Evolutionary conservation across 805 yeast genomes (phyloP).

Genomic region (Pichia deserticola): DNA sequence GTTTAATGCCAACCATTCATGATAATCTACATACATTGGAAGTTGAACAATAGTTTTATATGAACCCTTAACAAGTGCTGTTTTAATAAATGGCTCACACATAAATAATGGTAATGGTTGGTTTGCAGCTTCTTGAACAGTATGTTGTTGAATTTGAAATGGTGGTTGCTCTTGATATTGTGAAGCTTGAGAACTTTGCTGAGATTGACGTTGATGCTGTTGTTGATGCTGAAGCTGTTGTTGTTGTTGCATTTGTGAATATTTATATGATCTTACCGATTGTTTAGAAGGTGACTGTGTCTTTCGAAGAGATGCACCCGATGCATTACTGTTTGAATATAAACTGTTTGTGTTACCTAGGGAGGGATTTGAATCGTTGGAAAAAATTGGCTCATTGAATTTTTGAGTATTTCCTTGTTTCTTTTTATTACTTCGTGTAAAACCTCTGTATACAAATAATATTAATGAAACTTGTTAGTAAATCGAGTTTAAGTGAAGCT

Average conservation of each 20-base stretch:
- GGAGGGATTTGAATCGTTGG: conserved; percentile 15
- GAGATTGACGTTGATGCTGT: conserved; percentile 25
- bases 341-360: conserved; percentile 14
- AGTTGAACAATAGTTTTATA: conserved; percentile 91
- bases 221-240: conserved; percentile 18
- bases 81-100: conserved; percentile 88
- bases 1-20: conserved; percentile 94
- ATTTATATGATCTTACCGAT: conserved; percentile 29
- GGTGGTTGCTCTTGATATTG: conserved; percentile 16
- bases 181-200: conserved; percentile 8
- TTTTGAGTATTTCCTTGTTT: conserved; percentile 21
- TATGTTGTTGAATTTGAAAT: conserved; percentile 8
- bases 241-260: conserved; percentile 8
- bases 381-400: conserved; percentile 12
- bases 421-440: conserved; percentile 42
- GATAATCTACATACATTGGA: conserved; percentile 89
- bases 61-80: conserved; percentile 93
- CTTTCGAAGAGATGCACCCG: conserved; percentile 41
- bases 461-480: conserved; percentile 1
- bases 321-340: conserved; percentile 35
- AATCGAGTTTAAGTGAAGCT: not conserved
- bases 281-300: conserved; percentile 41
- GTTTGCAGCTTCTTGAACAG: conserved; percentile 13
- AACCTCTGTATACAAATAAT: conserved; percentile 33
- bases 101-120: conserved; percentile 55